Evolutionary conservation across 2,329 filamentous ascomycete genomes (phyloP).

Genomic region (Eurotiales sp.): DNA sequence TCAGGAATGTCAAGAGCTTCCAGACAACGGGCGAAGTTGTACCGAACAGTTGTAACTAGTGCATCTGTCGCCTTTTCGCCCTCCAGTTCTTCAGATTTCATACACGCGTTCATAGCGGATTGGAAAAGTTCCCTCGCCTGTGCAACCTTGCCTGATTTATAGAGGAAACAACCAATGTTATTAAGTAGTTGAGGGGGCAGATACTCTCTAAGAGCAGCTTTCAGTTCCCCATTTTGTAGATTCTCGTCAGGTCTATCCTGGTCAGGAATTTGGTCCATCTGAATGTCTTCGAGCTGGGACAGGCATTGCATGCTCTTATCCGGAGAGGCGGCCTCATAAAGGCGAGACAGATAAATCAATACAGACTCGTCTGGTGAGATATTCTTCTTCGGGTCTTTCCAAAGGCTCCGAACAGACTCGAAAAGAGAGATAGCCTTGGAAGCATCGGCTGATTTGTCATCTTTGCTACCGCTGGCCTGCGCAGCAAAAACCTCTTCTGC

Average conservation of each 20-base stretch:
- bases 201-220: conserved; percentile 65
- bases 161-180: conserved; percentile 96
- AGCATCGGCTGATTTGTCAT: conserved; percentile 79
- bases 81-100: conserved; percentile 46
- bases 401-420: conserved; percentile 77
- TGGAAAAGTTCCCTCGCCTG: conserved; percentile 85
- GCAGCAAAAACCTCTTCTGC: conserved; percentile 89
- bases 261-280: conserved; percentile 71
- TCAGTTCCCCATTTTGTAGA: conserved; percentile 57
- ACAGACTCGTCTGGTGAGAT: conserved; percentile 78
- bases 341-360: conserved; percentile 80
- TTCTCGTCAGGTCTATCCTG: conserved; percentile 61
- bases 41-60: conserved; percentile 91
- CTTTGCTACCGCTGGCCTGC: conserved; percentile 73
- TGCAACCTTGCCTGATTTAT: conserved; percentile 76
- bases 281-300: conserved; percentile 85
- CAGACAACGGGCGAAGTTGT: conserved; percentile 91
- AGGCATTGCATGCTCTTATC: conserved; percentile 92
- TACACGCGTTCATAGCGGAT: conserved; percentile 81
- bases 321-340: conserved; percentile 81
- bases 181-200: conserved; percentile 89
- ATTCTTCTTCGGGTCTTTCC: conserved; percentile 91
- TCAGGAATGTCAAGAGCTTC: conserved; percentile 78
- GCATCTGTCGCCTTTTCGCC: conserved; percentile 80
- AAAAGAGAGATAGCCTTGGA: conserved; percentile 84